Base-by-base conservation (phyloP, 495 filamentous ascomycete genomes). In the Neurospora sp. region DNA sequence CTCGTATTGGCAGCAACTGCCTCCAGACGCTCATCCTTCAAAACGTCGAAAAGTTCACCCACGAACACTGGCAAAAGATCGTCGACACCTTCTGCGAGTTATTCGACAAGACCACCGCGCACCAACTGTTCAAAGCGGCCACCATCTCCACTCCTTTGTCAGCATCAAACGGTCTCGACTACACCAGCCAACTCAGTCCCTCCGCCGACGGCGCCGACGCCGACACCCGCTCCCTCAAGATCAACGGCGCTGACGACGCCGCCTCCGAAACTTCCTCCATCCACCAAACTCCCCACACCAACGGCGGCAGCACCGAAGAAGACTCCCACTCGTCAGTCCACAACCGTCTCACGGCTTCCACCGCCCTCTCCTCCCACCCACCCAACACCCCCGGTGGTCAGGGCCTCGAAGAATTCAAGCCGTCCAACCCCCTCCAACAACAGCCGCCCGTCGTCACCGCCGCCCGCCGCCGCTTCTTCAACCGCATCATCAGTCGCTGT, bases 401-500 rank as follows among this genome's bases (percentile, higher is more conserved):
- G 9, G 37, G 92, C 71, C 86, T 99, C 5, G 96, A 98, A 79
- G 96, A 98, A 77, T 99, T 96, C 84, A 91, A 89, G 48, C 93
- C 92, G 21, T 88, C 88, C 73, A 88, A 88, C 62, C 84, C 85
- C 7, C 85, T 94, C 10, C 91, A 93, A 78, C 93, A 95, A 78
- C 93, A 97, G 71, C 93, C 96, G 0, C 87, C 97, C 39, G 92
- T 94, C 2, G 94, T 99, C 13, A 98, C 96, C 8, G 92, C 93
- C 3, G 93, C 95, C 2, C 90, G 96, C 36, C 90, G 96, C n/a
- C 91, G 93, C 34, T 97, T 97, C 83, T 99, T 99, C 87, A 99
- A 98, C 81, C 92, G 95, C 76, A 99, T 99, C 80, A 99, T 99
- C 82, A 97, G 93, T n/a, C 94, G 94, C 77, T 99, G 96, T 81